phyloP scores from a whole-genome alignment of 1,139 yeast species.

The Blastobotrys petasosporus region DNA sequence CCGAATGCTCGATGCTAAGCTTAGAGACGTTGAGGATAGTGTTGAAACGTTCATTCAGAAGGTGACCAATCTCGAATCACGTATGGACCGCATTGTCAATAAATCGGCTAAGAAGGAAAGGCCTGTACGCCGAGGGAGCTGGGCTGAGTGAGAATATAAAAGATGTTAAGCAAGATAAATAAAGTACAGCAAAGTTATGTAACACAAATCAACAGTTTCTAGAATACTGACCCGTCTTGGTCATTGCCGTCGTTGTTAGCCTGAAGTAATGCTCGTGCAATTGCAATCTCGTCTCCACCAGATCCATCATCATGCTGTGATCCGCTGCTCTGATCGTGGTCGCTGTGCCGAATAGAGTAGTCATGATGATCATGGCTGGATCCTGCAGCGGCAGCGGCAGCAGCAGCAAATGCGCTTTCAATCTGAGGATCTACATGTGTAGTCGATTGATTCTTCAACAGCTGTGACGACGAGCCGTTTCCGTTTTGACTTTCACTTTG shows the following conservation, averaged over 20 bases:
- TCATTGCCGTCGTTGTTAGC: slow-evolving; percentile 43
- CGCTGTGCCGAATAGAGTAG: no score
- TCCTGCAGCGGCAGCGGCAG: slow-evolving; percentile 30
- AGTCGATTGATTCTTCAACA: slow-evolving; percentile 19
- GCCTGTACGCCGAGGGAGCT: no score
- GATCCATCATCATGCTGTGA: slow-evolving; percentile 9
- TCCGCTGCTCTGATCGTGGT: no score
- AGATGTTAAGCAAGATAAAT: neutral
- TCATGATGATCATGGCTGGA: neutral
- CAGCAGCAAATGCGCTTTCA: slow-evolving; percentile 46
- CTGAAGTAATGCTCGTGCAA: slow-evolving; percentile 60
- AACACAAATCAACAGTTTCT: slow-evolving; percentile 11
- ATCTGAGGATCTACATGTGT: slow-evolving; percentile 59
- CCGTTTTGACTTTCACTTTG: slow-evolving; percentile 16
- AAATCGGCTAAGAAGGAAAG: no score
- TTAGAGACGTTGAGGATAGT: slow-evolving; percentile 76
- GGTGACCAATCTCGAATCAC: slow-evolving; percentile 36
- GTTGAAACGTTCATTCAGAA: slow-evolving; percentile 46
- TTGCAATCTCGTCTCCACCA: slow-evolving; percentile 52
- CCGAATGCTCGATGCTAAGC: slow-evolving; percentile 61
- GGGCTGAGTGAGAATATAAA: neutral
- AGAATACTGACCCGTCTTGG: slow-evolving; percentile 14
- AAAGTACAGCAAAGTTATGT: neutral
- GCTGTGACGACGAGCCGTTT: slow-evolving; percentile 21
- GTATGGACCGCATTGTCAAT: slow-evolving; percentile 25